Percentiles rank a stretch among this genome's conserved stretches.
Evolutionary conservation across 768 basidiomycete genomes (phyloP).

Genomic region (Kwoniella mangroviensis): DNA sequence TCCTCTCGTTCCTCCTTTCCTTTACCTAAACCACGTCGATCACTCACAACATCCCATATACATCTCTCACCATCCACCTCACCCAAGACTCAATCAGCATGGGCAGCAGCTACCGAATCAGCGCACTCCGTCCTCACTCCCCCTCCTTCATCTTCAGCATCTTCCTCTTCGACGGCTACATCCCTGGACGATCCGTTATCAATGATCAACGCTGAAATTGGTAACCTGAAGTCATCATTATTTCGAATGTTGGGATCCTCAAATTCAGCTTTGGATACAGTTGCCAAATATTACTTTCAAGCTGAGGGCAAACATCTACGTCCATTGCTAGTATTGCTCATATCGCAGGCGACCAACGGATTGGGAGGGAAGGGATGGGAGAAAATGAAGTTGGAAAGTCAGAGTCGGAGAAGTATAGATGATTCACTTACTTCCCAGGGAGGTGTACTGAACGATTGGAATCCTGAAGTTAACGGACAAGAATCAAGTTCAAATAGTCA

Average conservation of each 20-base stretch:
- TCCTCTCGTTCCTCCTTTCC: slow-evolving; percentile 2
- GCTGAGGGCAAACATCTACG: slow-evolving; percentile 81
- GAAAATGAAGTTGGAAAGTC: slow-evolving; percentile 25
- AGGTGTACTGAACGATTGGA: slow-evolving; percentile 83
- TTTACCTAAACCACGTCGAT: slow-evolving; percentile 2
- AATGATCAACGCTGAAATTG: slow-evolving; percentile 71
- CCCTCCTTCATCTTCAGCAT: slow-evolving; percentile 27
- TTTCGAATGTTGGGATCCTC: slow-evolving; percentile 81
- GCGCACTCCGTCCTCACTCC: slow-evolving; percentile 50
- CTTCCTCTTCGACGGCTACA: slow-evolving; percentile 15
- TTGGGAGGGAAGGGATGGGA: slow-evolving; percentile 66
- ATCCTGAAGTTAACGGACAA: slow-evolving; percentile 63
- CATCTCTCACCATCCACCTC: slow-evolving; percentile 7
- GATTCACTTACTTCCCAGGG: slow-evolving; percentile 76
- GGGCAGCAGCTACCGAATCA: slow-evolving; percentile 52
- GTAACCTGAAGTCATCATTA: slow-evolving; percentile 71
- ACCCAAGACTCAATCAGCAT: slow-evolving; percentile 31
- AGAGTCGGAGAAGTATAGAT: slow-evolving; percentile 67
- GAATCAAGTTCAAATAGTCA: slow-evolving; percentile 32
- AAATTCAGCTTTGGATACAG: slow-evolving; percentile 81
- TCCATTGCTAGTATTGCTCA: slow-evolving; percentile 84
- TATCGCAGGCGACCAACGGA: slow-evolving; percentile 91
- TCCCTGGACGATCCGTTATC: slow-evolving; percentile 37
- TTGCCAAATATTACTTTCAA: slow-evolving; percentile 90
- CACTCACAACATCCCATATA: background rate